These are phyloP conservation scores for Xylariales sp. DNA, from an alignment of 2,329 filamentous ascomycete species.

Conservation along the genomic window DNA sequence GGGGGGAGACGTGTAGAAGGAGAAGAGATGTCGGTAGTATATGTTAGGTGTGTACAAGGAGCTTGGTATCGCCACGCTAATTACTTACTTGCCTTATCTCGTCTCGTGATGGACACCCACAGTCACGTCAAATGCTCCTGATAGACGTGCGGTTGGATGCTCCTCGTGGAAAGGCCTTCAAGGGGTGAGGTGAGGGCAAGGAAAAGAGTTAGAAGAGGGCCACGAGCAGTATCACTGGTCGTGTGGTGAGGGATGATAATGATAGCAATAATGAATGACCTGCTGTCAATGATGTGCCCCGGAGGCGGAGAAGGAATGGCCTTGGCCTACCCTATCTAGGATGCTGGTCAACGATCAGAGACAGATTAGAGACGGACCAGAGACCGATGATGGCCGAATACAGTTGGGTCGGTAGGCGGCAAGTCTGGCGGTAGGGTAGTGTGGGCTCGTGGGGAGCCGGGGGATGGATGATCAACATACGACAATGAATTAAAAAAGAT, in stretches of 20 bases:
- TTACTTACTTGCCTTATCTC: conserved; percentile 9
- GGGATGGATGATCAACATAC: conserved; percentile 24
- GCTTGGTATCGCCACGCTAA: not conserved
- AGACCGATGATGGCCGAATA: conserved; percentile 12
- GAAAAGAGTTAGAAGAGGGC: conserved; percentile 10
- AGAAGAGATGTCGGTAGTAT: not conserved
- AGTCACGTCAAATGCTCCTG: too few relatives aligned
- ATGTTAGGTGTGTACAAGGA: not conserved
- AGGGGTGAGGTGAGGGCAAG: not conserved
- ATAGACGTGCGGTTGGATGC: conserved; percentile 1
- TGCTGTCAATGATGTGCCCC: not conserved
- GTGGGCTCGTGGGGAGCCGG: conserved; percentile 24
- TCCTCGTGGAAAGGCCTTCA: not conserved
- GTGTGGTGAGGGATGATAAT: conserved; percentile 1
- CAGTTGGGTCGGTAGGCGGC: not conserved
- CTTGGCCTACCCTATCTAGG: not conserved
- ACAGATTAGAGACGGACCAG: conserved; percentile 5
- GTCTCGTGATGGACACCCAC: not conserved
- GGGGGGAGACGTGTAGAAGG: not conserved
- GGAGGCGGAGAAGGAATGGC: conserved; percentile 15
- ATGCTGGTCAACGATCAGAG: conserved; percentile 14
- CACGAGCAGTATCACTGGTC: not conserved
- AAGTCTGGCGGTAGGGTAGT: not conserved
- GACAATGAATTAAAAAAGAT: conserved; percentile 9
- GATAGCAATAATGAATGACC: not conserved